A percentile compares a stretch with the other conserved stretches of the same genome.
Conservation (phyloP, 2,329 filamentous ascomycete species). For the Cephalotrichum gorgonifer region DNA sequence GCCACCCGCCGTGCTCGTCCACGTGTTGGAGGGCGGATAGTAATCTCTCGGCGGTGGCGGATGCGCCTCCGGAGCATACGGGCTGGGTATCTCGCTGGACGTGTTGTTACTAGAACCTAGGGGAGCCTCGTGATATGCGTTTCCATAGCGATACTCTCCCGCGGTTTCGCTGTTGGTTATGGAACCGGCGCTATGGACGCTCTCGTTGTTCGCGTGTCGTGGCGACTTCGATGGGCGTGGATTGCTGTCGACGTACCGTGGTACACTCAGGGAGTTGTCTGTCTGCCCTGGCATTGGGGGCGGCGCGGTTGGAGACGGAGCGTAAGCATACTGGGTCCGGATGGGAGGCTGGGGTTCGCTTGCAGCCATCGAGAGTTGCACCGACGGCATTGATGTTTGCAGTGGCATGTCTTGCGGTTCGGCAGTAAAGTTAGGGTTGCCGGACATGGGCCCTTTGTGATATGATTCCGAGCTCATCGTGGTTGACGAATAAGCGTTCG, state of each 20-base stretch:
- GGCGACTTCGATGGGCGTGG: slow-evolving; percentile 46
- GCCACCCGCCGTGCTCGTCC: slow-evolving; percentile 33
- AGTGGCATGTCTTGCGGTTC: slow-evolving; percentile 45
- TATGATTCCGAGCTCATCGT: slow-evolving; percentile 41
- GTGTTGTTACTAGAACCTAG: slow-evolving; percentile 13
- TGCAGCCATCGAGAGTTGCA: slow-evolving; percentile 37
- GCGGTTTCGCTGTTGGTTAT: slow-evolving; percentile 37
- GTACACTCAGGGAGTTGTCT: slow-evolving; percentile 39
- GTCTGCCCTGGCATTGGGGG: slow-evolving; percentile 27
- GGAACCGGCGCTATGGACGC: slow-evolving; percentile 38
- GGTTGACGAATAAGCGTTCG: slow-evolving; percentile 37
- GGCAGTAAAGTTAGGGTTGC: slow-evolving; percentile 32
- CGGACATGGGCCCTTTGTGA: slow-evolving; percentile 40
- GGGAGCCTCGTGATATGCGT: slow-evolving; percentile 26
- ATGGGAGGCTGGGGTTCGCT: slow-evolving; percentile 37
- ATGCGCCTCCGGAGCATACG: slow-evolving; percentile 14
- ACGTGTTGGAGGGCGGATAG: slow-evolving; percentile 39
- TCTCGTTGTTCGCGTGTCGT: slow-evolving; percentile 42
- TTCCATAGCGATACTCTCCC: slow-evolving; percentile 47
- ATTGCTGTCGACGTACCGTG: slow-evolving; percentile 46
- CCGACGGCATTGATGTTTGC: slow-evolving; percentile 32
- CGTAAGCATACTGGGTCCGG: slow-evolving; percentile 45
- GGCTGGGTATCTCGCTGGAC: slow-evolving; percentile 16
- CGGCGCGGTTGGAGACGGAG: slow-evolving; percentile 37
- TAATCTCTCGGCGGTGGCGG: slow-evolving; percentile 32